Evolutionary conservation across 1,284 basidiomycete species (phyloP).

Genomic region (Ceratobasidium sp.): DNA sequence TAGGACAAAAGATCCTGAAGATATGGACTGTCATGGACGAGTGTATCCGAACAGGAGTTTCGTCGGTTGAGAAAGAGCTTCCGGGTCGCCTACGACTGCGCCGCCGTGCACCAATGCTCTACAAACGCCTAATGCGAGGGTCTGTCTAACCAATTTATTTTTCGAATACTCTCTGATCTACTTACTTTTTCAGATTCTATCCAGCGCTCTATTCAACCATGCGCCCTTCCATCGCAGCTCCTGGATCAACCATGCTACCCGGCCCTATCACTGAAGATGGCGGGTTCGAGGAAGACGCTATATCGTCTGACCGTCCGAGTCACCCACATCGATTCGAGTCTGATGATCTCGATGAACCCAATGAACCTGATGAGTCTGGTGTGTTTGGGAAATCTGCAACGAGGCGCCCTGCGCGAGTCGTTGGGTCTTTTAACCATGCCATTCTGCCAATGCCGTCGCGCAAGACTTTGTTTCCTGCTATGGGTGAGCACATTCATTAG

Average conservation of each 20-base stretch:
- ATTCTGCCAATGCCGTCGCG: slow-evolving; percentile 86
- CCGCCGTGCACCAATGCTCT: slow-evolving; percentile 85
- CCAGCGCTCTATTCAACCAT: slow-evolving; percentile 57
- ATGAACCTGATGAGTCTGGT: slow-evolving; percentile 29
- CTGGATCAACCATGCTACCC: slow-evolving; percentile 2
- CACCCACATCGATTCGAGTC: slow-evolving; percentile 24
- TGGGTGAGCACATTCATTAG: slow-evolving; percentile 55
- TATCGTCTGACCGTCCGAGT: slow-evolving; percentile 14
- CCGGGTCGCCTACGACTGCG: slow-evolving; percentile 86
- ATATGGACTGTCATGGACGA: slow-evolving; percentile 96
- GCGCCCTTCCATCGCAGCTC: slow-evolving; percentile 33
- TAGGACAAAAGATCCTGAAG: slow-evolving; percentile 65
- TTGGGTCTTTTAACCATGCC: slow-evolving; percentile 84
- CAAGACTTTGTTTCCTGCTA: slow-evolving; percentile 87
- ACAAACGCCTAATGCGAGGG: slow-evolving; percentile 89
- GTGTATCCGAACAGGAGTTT: slow-evolving; percentile 89
- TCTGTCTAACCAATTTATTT: too few relatives aligned
- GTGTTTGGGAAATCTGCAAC: slow-evolving; percentile 31
- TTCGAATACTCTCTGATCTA: too few relatives aligned
- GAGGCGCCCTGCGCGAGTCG: slow-evolving; percentile 59
- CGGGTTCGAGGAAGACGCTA: slow-evolving; percentile 17
- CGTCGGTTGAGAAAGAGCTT: slow-evolving; percentile 77
- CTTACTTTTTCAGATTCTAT: slow-evolving; percentile 77
- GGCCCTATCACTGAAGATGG: not conserved
- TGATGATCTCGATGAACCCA: slow-evolving; percentile 48